Evolutionary conservation across 2,329 filamentous ascomycete species (phyloP).

Genomic region (Talaromyces sp.): DNA sequence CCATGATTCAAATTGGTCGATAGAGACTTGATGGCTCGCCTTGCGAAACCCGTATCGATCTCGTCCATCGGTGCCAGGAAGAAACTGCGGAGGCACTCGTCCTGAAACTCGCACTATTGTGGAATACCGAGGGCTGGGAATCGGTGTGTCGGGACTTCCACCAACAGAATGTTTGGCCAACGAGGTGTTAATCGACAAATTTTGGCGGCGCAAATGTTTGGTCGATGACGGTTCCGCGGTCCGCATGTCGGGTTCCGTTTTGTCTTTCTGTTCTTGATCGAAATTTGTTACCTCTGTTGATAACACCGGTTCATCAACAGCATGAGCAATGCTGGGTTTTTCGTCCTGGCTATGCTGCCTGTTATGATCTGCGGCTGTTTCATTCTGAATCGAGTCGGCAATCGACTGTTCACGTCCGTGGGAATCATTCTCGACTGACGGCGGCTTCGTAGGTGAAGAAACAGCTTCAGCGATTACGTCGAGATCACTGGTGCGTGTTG

Average conservation of each 20-base stretch:
- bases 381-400: background rate
- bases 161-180: background rate
- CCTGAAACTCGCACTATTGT: constrained; percentile 27
- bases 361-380: background rate
- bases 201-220: constrained; percentile 4
- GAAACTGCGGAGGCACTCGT: constrained; percentile 32
- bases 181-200: constrained; percentile 5
- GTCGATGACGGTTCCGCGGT: constrained; percentile 9
- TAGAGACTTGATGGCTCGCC: constrained; percentile 68
- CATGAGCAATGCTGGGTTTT: background rate
- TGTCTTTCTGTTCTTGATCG: background rate
- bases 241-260: background rate
- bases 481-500: background rate
- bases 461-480: constrained; percentile 7
- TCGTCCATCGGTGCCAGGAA: constrained; percentile 39
- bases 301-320: background rate
- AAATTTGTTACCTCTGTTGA: background rate
- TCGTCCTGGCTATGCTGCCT: background rate
- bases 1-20: constrained; percentile 78
- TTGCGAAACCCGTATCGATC: constrained; percentile 94
- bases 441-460: constrained; percentile 2
- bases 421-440: background rate
- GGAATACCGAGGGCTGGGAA: constrained; percentile 17
- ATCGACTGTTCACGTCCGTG: background rate
- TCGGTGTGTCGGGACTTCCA: constrained; percentile 12